Percentiles rank a stretch among this genome's conserved stretches.
Evolutionary conservation across 148 eudicot species (phyloP).

Genomic region (Arctostaphylos glauca): DNA sequence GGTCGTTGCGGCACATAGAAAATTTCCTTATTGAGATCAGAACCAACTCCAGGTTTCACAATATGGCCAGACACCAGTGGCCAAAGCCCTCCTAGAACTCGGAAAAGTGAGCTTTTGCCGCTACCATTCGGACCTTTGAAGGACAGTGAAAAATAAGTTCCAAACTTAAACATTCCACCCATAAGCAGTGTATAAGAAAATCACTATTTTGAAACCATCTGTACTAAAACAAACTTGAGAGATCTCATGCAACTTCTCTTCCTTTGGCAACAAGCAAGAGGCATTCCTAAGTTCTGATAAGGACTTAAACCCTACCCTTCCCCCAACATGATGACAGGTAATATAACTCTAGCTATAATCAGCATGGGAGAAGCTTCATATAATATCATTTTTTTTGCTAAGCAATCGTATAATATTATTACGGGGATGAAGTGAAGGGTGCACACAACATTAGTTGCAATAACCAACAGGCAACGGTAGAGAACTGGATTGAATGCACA

Average conservation of each 20-base stretch:
- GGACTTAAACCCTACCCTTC: background rate
- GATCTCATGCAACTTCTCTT: background rate
- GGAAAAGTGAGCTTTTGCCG: constrained; percentile 96
- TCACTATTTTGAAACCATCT: background rate
- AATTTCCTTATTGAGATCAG: constrained; percentile 94
- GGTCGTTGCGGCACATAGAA: constrained; percentile 97
- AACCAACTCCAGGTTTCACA: constrained; percentile 95
- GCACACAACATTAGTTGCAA: background rate
- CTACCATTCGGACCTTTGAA: constrained; percentile 96
- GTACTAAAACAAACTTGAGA: background rate
- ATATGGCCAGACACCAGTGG: constrained; percentile 94
- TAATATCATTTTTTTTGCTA: no score
- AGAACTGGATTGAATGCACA: constrained; percentile 8
- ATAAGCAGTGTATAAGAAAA: constrained; percentile 4
- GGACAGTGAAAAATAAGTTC: constrained; percentile 13
- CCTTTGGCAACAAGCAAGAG: background rate
- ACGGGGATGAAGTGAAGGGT: background rate
- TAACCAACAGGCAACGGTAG: background rate
- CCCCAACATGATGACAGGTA: background rate
- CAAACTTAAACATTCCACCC: background rate
- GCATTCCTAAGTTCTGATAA: background rate
- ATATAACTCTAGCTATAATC: background rate
- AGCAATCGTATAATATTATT: background rate
- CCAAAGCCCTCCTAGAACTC: constrained; percentile 98
- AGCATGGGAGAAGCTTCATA: background rate